These are phyloP conservation scores for Crithidia thermophila DNA, from an alignment of 208 protist genomes.

Conservation along the genomic window DNA sequence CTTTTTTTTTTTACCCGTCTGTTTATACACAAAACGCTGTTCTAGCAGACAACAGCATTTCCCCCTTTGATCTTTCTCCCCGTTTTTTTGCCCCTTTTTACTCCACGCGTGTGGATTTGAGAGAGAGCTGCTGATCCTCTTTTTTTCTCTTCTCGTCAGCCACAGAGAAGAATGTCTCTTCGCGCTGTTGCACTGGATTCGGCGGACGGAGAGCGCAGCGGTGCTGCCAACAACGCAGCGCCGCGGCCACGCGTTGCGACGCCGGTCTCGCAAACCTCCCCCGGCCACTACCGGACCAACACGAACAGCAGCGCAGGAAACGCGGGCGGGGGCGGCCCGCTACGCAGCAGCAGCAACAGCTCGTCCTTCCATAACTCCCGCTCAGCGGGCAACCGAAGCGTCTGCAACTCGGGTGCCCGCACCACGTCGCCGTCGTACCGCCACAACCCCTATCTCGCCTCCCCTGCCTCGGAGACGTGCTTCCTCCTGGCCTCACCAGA, in stretches of 20 bases:
- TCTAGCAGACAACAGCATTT: too few species aligned
- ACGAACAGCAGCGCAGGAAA: not conserved
- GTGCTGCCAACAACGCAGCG: too few species aligned
- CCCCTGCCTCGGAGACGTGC: constrained; percentile 1
- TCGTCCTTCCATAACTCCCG: constrained; percentile 2
- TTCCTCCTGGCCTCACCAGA: constrained; percentile 4
- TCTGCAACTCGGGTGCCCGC: not conserved
- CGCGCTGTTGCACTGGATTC: not conserved
- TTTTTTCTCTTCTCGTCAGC: not conserved
- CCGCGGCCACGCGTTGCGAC: too few species aligned
- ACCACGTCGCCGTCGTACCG: constrained; percentile 16
- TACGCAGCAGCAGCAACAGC: constrained; percentile 16
- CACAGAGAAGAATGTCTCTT: not conserved
- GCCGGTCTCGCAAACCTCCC: not conserved
- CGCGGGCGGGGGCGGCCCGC: not conserved
- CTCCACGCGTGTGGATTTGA: too few species aligned
- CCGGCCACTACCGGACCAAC: not conserved
- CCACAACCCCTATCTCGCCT: constrained; percentile 27
- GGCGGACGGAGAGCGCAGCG: too few species aligned
- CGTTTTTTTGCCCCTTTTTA: too few species aligned
- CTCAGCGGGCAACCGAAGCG: constrained; percentile 1
- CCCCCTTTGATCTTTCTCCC: too few species aligned
- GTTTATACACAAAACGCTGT: too few species aligned
- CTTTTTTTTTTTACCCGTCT: too few species aligned
- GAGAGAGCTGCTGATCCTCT: not conserved